phyloP scores from a whole-genome alignment of 805 yeast genomes.

The Monosporozyma yasuniensis region DNA sequence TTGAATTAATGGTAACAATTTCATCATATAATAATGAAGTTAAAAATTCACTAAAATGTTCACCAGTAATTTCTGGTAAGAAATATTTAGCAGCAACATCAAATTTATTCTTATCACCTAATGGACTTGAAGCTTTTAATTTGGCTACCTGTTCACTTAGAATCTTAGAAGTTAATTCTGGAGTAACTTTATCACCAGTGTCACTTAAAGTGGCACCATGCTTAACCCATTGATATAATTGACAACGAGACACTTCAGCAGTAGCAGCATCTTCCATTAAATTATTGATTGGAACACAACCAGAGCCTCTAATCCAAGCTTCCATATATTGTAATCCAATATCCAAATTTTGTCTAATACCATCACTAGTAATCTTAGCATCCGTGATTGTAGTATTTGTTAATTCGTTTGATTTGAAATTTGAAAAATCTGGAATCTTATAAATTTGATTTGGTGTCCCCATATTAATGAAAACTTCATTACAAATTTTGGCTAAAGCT shows the following conservation, averaged over 20 bases:
- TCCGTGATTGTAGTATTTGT: conserved; percentile 54
- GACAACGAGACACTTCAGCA: conserved; percentile 79
- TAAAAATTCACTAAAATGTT: conserved; percentile 66
- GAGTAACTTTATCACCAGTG: conserved; percentile 48
- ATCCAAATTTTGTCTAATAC: conserved; percentile 61
- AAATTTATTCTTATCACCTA: conserved; percentile 49
- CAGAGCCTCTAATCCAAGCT: conserved; percentile 77
- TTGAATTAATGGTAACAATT: conserved; percentile 21
- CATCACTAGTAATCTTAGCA: conserved; percentile 58
- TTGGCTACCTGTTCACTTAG: conserved; percentile 55
- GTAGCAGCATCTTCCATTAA: conserved; percentile 89
- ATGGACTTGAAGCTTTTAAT: conserved; percentile 37
- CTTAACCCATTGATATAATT: conserved; percentile 75
- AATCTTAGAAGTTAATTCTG: conserved; percentile 47
- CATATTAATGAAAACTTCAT: conserved; percentile 67
- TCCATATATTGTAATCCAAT: conserved; percentile 77
- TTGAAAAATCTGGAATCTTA: conserved; percentile 35
- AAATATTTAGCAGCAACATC: conserved; percentile 60
- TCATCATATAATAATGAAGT: conserved; percentile 72
- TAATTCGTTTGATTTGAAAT: conserved; percentile 38
- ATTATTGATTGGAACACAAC: conserved; percentile 79
- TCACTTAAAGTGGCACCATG: conserved; percentile 55
- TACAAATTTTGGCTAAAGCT: conserved; percentile 64
- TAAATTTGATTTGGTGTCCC: conserved; percentile 73
- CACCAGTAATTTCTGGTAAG: conserved; percentile 64